These are phyloP conservation scores for Epichloe hybrida DNA, from an alignment of 2,329 filamentous ascomycete genomes.

Conservation along the genomic window DNA sequence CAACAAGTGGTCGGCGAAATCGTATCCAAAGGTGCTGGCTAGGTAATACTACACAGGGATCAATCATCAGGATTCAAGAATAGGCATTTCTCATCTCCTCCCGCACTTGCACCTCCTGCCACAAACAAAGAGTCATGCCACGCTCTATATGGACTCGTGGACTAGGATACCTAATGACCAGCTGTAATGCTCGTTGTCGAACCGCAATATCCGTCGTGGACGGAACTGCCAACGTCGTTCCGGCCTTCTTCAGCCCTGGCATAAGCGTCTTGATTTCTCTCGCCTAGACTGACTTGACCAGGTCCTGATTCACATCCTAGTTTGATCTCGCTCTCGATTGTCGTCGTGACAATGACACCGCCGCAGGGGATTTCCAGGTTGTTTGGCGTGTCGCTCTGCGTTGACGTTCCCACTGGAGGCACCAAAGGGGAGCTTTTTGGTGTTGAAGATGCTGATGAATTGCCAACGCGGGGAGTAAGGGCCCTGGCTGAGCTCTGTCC, in stretches of 20 bases:
- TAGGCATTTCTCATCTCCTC: too few species aligned
- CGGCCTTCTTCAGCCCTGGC: not conserved
- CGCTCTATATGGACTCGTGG: too few species aligned
- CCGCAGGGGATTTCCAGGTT: not conserved
- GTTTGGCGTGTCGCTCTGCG: not conserved
- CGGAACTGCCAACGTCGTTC: not conserved
- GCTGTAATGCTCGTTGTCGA: not conserved
- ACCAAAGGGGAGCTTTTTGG: too few species aligned
- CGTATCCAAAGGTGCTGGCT: too few species aligned
- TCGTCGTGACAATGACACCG: constrained; percentile 24
- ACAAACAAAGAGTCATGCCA: too few species aligned
- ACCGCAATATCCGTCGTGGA: not conserved
- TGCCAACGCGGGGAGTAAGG: too few species aligned
- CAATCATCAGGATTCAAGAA: too few species aligned
- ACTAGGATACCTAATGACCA: not conserved
- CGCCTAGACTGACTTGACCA: not conserved
- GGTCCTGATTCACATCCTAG: constrained; percentile 6
- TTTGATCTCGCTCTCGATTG: constrained; percentile 21
- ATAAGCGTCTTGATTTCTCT: not conserved
- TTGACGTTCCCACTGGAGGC: not conserved
- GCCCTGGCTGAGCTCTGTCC: too few species aligned
- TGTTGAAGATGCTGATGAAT: not conserved
- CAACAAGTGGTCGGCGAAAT: too few species aligned
- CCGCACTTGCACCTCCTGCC: too few species aligned
- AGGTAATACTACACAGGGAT: too few species aligned